Evolutionary conservation across 305 asterid genomes (phyloP).

Genomic region (Fraxinus xanthoxyloides): DNA sequence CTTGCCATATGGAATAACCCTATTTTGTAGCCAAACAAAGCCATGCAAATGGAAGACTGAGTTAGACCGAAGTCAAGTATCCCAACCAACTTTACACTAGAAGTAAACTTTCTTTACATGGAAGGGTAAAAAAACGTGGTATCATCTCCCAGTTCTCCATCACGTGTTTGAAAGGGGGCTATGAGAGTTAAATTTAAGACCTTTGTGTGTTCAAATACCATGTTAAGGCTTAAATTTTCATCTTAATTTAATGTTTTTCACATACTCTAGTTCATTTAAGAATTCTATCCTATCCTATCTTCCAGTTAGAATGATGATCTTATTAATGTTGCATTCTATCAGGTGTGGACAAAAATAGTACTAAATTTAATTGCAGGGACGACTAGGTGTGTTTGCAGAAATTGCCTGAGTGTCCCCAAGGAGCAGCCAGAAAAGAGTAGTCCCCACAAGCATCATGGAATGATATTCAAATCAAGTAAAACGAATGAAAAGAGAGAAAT

Average conservation of each 20-base stretch:
- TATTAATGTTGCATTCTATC: neutral
- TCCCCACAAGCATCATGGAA: neutral
- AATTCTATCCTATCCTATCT: neutral
- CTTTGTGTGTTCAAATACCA: neutral
- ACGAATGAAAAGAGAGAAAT: constrained; percentile 5
- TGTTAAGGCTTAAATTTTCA: neutral
- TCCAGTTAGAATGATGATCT: neutral
- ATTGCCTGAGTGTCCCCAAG: neutral
- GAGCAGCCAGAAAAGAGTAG: neutral
- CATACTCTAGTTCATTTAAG: neutral
- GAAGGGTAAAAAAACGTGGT: no score
- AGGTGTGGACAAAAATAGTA: neutral
- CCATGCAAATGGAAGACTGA: neutral
- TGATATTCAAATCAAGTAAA: constrained; percentile 2
- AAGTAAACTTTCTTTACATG: no score
- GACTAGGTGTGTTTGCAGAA: neutral
- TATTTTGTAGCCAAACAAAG: neutral
- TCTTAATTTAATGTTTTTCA: neutral
- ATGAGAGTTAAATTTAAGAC: neutral
- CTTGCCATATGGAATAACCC: neutral
- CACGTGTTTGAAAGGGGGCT: neutral
- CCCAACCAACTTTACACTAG: neutral
- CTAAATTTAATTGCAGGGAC: neutral
- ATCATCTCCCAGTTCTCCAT: neutral
- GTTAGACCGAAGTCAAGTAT: neutral